Conservation (phyloP, 1,139 yeast species). For the Suhomyces kunorum region DNA sequence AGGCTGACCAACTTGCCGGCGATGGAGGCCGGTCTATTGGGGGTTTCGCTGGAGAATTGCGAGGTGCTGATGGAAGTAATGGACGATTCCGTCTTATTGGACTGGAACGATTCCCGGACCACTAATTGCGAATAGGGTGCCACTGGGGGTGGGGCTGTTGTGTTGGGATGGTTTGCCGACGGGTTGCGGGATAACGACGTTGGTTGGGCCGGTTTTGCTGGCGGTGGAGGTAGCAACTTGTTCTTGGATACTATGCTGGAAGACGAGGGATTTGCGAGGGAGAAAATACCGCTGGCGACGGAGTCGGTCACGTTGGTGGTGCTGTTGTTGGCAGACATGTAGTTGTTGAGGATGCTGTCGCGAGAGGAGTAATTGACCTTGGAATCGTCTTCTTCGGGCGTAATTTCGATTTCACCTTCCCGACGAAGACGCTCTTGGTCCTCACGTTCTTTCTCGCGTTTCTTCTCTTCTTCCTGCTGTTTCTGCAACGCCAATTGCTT, state of each 20-base stretch:
- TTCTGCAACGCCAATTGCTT: constrained; percentile 31
- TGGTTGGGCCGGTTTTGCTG: constrained; percentile 14
- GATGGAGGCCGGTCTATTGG: constrained; percentile 1
- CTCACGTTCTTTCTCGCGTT: constrained; percentile 10
- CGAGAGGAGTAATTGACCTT: constrained; percentile 12
- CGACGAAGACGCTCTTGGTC: constrained; percentile 7
- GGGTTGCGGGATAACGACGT: constrained; percentile 6
- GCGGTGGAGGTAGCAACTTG: constrained; percentile 37
- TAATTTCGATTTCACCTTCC: not conserved
- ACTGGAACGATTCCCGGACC: constrained; percentile 20
- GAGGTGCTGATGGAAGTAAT: constrained; percentile 17
- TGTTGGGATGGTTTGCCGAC: not conserved
- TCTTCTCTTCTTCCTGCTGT: constrained; percentile 21
- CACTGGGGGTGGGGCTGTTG: constrained; percentile 10
- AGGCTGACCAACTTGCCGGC: constrained; percentile 8
- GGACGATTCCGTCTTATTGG: constrained; percentile 21
- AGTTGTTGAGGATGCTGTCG: constrained; percentile 17
- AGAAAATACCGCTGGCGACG: constrained; percentile 11
- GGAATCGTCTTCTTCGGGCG: constrained; percentile 5
- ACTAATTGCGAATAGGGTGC: constrained; percentile 12
- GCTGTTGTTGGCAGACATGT: constrained; percentile 15
- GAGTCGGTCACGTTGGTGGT: constrained; percentile 10
- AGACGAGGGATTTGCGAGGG: constrained; percentile 18
- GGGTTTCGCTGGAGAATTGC: constrained; percentile 18
- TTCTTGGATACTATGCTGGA: constrained; percentile 26